phyloP scores from a whole-genome alignment of 164 flowering plant genomes.

The Magnolia officinalis region DNA sequence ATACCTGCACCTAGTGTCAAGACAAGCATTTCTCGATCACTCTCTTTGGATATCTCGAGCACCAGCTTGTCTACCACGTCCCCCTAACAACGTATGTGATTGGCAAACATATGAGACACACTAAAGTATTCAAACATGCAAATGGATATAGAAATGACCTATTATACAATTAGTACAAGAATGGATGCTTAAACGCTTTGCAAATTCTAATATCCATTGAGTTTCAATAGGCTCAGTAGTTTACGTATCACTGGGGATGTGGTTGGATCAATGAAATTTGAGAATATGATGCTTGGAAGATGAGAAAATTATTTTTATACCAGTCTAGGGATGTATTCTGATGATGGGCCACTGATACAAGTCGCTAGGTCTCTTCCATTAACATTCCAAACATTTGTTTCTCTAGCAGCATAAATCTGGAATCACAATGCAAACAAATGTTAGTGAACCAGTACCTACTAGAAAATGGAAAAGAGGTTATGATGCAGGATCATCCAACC shows the following conservation, averaged over 20 bases:
- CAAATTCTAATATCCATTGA: neutral
- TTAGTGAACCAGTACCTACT: neutral
- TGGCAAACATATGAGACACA: neutral
- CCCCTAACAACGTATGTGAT: conserved; percentile 20
- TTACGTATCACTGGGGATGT: neutral
- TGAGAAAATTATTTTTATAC: conserved; percentile 17
- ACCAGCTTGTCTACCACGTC: conserved; percentile 33
- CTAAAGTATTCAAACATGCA: neutral
- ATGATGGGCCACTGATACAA: conserved; percentile 27
- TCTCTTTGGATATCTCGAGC: conserved; percentile 25
- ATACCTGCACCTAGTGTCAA: conserved; percentile 55
- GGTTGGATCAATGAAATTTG: neutral
- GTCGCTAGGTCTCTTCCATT: conserved; percentile 37
- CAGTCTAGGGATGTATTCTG: conserved; percentile 38
- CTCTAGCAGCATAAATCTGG: conserved; percentile 47
- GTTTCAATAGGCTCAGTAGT: neutral
- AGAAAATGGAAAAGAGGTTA: conserved; percentile 1
- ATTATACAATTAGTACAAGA: neutral
- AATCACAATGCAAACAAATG: neutral
- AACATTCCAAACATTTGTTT: conserved; percentile 30
- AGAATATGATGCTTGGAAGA: conserved; percentile 3
- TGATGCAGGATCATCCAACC: neutral
- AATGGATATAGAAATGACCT: neutral
- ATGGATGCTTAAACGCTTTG: neutral
- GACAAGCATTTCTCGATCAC: conserved; percentile 27